Evolutionary conservation across 768 basidiomycete species (phyloP), one percentile per base, ranked within the genome.

Genomic region (Tricholoma hemisulphureum): DNA sequence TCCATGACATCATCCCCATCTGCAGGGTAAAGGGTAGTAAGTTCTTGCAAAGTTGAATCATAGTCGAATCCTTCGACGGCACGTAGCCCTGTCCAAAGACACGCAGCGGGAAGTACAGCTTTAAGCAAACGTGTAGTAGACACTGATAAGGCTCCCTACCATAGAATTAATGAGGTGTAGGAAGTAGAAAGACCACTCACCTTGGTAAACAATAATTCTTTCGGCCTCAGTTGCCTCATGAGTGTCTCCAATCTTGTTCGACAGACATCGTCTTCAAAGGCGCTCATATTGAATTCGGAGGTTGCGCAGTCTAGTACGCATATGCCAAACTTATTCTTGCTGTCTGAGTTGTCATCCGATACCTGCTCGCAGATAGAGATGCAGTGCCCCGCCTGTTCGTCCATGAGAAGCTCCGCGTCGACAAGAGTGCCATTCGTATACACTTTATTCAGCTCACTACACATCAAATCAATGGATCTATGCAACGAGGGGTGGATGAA

Each of bases 341-440:
- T 66, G 49, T 77, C 77, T 4, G 68, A 58, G 6, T 71, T 75
- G 39, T 81, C 79, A 21, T 73, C 75, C 18, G 76, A 70, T 8
- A 75, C 77, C 16, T 80, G 77, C 66, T 93, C 91, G 6, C 87
- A 88, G 68, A 99, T 86, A 8, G 92, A 88, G 24, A 98, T 84
- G 68, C 96, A 98, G 67, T 99, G 97, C 4, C 92, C 93, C 0
- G 94, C 92, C 72, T 98, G 90, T 60, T 98, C 97, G 58, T 97
- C 93, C 1, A 83, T 88, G 29, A 98, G 79, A 56, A 96, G 86
- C 46, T 89, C 86, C 10, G 87, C 86, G 63, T 99, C 97, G 48
- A 98, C 89, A 23, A 98, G 86, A 0, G 97, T 99, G 2, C 97
- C 97, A 52, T 93, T 93, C 0, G 97, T 99, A 69, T 95, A 91